phyloP scores from a whole-genome alignment of 2,329 filamentous ascomycete species.

The Claviceps pusilla region DNA sequence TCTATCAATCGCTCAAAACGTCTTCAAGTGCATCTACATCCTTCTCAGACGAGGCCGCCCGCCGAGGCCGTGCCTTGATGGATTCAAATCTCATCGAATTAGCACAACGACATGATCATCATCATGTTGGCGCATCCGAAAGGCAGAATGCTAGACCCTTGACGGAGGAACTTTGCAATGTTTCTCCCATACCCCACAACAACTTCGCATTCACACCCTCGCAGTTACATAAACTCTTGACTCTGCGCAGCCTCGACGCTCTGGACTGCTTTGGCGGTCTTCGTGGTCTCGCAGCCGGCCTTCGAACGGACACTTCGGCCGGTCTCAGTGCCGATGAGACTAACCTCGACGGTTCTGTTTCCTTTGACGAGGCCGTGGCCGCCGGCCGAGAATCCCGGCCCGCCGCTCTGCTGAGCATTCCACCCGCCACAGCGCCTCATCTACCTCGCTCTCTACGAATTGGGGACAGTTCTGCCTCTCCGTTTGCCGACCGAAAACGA shows the following conservation, averaged over 20 bases:
- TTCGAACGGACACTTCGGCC: slow-evolving; percentile 31
- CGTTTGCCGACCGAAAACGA: slow-evolving; percentile 45
- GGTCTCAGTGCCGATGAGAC: slow-evolving; percentile 38
- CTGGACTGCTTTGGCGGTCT: slow-evolving; percentile 39
- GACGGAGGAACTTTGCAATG: slow-evolving; percentile 13
- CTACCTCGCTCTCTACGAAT: slow-evolving; percentile 15
- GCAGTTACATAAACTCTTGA: slow-evolving; percentile 38
- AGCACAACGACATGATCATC: slow-evolving; percentile 2
- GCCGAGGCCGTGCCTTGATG: slow-evolving; percentile 2
- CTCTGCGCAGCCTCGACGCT: slow-evolving; percentile 32
- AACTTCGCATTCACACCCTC: slow-evolving; percentile 39
- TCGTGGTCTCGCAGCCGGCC: slow-evolving; percentile 33
- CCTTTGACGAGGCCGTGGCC: slow-evolving; percentile 33
- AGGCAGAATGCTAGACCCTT: slow-evolving; percentile 5
- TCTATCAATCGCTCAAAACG: background rate
- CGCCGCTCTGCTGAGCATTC: slow-evolving; percentile 10
- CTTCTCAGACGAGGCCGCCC: background rate
- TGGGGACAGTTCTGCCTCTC: slow-evolving; percentile 13
- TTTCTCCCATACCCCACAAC: slow-evolving; percentile 19
- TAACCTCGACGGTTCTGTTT: slow-evolving; percentile 26
- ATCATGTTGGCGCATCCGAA: background rate
- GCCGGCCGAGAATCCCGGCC: slow-evolving; percentile 20
- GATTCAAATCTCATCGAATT: slow-evolving; percentile 1
- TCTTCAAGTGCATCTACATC: background rate
- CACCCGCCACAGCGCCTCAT: slow-evolving; percentile 7